These are phyloP conservation scores for Emericellopsis cladophorae DNA, from an alignment of 2,329 filamentous ascomycete species.

Conservation along the genomic window DNA sequence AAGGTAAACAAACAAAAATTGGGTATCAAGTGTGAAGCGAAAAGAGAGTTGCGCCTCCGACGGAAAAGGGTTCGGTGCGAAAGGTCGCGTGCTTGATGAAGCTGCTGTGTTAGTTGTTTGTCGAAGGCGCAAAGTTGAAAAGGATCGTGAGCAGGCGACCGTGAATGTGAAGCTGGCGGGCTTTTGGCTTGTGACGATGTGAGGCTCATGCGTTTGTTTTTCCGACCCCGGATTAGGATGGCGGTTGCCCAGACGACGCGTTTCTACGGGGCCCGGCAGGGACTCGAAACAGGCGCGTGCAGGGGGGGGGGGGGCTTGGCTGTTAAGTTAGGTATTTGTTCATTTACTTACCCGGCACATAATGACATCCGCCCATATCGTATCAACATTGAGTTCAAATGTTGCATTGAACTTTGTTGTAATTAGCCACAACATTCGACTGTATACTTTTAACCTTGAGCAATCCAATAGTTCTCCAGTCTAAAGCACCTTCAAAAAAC, in stretches of 20 bases:
- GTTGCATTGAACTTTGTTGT: no score
- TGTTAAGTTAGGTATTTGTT: no score
- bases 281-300: neutral
- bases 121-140: neutral
- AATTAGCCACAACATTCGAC: no score
- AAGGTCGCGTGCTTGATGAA: no score
- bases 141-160: neutral
- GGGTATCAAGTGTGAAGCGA: conserved; percentile 5
- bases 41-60: neutral
- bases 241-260: neutral
- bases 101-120: no score
- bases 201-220: conserved; percentile 6
- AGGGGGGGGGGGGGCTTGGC: no score
- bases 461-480: no score
- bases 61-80: neutral
- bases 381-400: no score
- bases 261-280: neutral
- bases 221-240: neutral
- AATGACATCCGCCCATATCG: no score
- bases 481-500: neutral
- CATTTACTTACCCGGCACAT: no score
- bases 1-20: neutral
- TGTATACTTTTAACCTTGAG: no score
- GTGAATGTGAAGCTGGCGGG: neutral
- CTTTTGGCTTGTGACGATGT: conserved; percentile 3